phyloP scores from a whole-genome alignment of 1,284 basidiomycete genomes.

The Schizopora paradoxa region DNA sequence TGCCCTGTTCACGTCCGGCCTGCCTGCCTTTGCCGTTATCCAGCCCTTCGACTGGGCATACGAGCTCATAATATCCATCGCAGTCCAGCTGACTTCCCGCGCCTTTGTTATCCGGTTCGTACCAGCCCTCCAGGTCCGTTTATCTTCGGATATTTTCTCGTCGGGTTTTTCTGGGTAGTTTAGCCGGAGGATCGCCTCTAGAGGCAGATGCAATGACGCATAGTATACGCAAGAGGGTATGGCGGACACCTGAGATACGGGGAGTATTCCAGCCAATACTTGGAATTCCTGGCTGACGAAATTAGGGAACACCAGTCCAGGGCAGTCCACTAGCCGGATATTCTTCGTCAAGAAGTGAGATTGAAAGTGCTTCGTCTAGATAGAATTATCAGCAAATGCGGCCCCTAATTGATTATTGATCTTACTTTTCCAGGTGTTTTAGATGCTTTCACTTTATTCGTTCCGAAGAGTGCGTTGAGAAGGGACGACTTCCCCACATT shows the following conservation, averaged over 20 bases:
- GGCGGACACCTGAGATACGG: conserved; percentile 83
- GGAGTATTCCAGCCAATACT: conserved; percentile 68
- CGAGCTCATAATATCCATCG: conserved; percentile 74
- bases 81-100: conserved; percentile 52
- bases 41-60: conserved; percentile 76
- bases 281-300: conserved; percentile 77
- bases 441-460: conserved; percentile 78
- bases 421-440: conserved; percentile 85
- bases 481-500: conserved; percentile 93
- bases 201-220: conserved; percentile 64
- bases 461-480: conserved; percentile 85
- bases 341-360: conserved; percentile 83
- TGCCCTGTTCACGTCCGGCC: conserved; percentile 83
- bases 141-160: conserved; percentile 44
- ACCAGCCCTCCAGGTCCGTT: conserved; percentile 65
- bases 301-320: conserved; percentile 80
- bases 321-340: conserved; percentile 81
- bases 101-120: conserved; percentile 34
- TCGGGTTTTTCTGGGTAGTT: conserved; percentile 40
- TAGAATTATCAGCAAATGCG: conserved; percentile 6
- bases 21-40: conserved; percentile 84
- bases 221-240: conserved; percentile 71
- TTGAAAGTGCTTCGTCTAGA: conserved; percentile 88
- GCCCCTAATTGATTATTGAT: conserved; percentile 1
- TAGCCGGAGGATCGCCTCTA: conserved; percentile 70